Percentiles rank a stretch among this genome's conserved stretches.
phyloP scores from a whole-genome alignment of 2,329 filamentous ascomycete genomes.

The Pestalotiopsis sp. region DNA sequence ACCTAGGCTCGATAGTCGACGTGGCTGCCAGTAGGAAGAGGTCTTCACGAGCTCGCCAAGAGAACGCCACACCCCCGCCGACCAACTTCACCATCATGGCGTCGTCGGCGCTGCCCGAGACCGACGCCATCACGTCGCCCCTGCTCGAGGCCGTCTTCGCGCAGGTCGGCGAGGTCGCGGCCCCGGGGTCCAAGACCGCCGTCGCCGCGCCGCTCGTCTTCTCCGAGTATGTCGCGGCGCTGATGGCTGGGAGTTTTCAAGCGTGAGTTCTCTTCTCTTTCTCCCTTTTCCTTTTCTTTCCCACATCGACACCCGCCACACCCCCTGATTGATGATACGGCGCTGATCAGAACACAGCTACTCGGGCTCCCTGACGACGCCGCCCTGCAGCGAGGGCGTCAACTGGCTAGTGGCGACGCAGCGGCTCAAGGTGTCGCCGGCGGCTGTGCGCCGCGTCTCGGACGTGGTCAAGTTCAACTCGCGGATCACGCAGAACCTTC shows the following conservation, averaged over 20 bases:
- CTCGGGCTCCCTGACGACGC: slow-evolving; percentile 51
- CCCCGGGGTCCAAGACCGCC: slow-evolving; percentile 42
- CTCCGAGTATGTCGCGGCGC: slow-evolving; percentile 41
- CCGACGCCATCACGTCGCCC: slow-evolving; percentile 36
- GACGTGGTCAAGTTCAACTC: slow-evolving; percentile 52
- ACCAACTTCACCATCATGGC: slow-evolving; percentile 41
- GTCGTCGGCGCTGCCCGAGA: slow-evolving; percentile 43
- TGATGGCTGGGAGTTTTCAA: slow-evolving; percentile 42
- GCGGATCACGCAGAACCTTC: slow-evolving; percentile 46
- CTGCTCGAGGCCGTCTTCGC: slow-evolving; percentile 52
- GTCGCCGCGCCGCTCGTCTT: slow-evolving; percentile 44
- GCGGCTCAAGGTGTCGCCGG: slow-evolving; percentile 39
- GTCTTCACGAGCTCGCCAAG: slow-evolving; percentile 14
- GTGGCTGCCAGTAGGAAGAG: slow-evolving; percentile 9
- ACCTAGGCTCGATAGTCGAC: slow-evolving; percentile 22
- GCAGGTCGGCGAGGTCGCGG: slow-evolving; percentile 42
- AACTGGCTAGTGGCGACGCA: slow-evolving; percentile 51
- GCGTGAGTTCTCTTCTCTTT: slow-evolving; percentile 25
- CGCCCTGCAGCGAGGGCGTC: slow-evolving; percentile 51
- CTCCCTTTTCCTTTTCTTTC: too few species aligned
- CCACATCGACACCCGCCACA: too few species aligned
- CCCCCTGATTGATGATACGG: too few species aligned
- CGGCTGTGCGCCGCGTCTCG: slow-evolving; percentile 41
- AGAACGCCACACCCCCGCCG: slow-evolving; percentile 4
- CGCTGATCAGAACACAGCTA: slow-evolving; percentile 32